Evolutionary conservation across 2,329 filamentous ascomycete species (phyloP).

Genomic region (Microthyrium microscopicum): DNA sequence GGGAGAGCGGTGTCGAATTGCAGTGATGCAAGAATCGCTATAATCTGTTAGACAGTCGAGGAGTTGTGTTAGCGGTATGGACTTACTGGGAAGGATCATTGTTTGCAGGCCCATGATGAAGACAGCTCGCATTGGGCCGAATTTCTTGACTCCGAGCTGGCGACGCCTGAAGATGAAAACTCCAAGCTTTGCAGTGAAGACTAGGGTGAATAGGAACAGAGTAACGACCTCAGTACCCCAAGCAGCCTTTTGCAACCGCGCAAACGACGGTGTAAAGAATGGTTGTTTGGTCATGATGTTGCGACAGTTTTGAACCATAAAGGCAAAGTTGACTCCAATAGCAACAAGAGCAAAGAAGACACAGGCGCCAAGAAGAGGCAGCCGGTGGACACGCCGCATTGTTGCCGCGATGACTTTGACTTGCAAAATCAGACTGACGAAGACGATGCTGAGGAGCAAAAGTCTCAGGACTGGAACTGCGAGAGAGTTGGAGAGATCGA

Average conservation of each 20-base stretch:
- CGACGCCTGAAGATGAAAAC: constrained; percentile 39
- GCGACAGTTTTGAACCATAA: constrained; percentile 32
- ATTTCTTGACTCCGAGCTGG: constrained; percentile 40
- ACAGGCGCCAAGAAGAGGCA: constrained; percentile 30
- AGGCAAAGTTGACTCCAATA: constrained; percentile 36
- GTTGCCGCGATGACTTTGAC: constrained; percentile 45
- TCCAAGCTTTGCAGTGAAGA: constrained; percentile 46
- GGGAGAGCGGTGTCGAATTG: constrained; percentile 35
- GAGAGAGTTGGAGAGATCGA: constrained; percentile 31
- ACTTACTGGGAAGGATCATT: constrained; percentile 45
- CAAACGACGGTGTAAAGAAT: constrained; percentile 12
- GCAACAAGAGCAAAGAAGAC: constrained; percentile 32
- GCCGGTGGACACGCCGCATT: constrained; percentile 24
- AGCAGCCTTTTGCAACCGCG: constrained; percentile 23
- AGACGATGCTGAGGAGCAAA: constrained; percentile 37
- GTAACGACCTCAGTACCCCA: constrained; percentile 37
- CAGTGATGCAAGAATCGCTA: constrained; percentile 44
- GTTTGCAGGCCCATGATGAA: constrained; percentile 54
- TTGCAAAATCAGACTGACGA: constrained; percentile 45
- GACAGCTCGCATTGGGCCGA: constrained; percentile 49
- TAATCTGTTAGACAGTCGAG: constrained; percentile 6
- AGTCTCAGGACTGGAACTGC: constrained; percentile 32
- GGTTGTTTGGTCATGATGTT: constrained; percentile 18
- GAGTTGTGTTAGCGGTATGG: constrained; percentile 7
- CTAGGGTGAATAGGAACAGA: constrained; percentile 44